Evolutionary conservation across 257 asterid genomes (phyloP).

Genomic region (Striga asiatica): DNA sequence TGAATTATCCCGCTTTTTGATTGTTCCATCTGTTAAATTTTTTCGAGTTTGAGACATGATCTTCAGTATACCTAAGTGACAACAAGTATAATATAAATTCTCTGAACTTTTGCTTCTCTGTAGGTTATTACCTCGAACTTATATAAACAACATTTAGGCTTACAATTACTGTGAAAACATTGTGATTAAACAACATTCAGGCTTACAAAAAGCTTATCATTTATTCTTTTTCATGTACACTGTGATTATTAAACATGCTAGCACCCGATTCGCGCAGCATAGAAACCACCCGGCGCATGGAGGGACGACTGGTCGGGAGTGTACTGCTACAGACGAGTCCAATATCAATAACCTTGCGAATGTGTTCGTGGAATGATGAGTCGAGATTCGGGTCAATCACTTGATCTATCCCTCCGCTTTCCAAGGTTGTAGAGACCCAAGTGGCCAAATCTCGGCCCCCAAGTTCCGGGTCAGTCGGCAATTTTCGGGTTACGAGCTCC

Average conservation of each 20-base stretch:
- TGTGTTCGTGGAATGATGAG: conserved; percentile 26
- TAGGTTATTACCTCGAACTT: no score
- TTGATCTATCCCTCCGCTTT: conserved; percentile 29
- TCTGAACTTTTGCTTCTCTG: no score
- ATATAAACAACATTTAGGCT: no score
- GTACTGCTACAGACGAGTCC: conserved; percentile 46
- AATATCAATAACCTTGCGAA: conserved; percentile 37
- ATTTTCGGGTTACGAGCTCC: conserved; percentile 62
- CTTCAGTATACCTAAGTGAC: no score
- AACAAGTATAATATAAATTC: no score
- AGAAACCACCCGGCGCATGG: conserved; percentile 63
- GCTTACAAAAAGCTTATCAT: conserved; percentile 16
- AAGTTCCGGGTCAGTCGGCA: conserved; percentile 31
- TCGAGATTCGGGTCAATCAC: conserved; percentile 44
- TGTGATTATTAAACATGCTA: conserved; percentile 13
- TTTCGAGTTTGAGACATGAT: no score
- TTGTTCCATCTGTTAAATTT: no score
- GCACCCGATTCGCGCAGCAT: conserved; percentile 42
- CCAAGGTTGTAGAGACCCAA: conserved; percentile 38
- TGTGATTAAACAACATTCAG: no score
- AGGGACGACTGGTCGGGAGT: conserved; percentile 57
- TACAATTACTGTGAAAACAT: no score
- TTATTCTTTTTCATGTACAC: conserved; percentile 10
- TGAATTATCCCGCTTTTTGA: no score
- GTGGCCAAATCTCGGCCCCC: conserved; percentile 45